Percentiles rank a stretch among this genome's conserved stretches.
Evolutionary conservation across 768 basidiomycete species (phyloP).

Genomic region (Boletus vinaceobasis): DNA sequence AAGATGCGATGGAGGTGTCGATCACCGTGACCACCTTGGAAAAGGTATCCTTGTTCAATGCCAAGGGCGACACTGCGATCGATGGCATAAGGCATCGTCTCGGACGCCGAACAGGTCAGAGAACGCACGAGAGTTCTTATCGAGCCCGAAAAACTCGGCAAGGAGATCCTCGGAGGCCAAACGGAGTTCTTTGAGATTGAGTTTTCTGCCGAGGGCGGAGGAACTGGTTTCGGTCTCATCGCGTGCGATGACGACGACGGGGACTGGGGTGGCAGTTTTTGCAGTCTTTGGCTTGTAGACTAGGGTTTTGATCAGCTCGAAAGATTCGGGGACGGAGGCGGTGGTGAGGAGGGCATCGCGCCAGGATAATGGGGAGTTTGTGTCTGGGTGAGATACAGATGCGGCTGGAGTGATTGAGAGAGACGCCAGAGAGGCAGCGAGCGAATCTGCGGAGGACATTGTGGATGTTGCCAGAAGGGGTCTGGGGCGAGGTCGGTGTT

Average conservation of each 20-base stretch:
- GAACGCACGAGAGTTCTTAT: conserved; percentile 84
- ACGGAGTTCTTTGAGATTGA: conserved; percentile 83
- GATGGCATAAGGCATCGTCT: background rate
- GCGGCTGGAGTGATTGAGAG: conserved; percentile 56
- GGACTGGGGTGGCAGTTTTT: conserved; percentile 80
- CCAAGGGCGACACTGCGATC: conserved; percentile 73
- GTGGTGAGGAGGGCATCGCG: conserved; percentile 60
- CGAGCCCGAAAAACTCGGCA: conserved; percentile 75
- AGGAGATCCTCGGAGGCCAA: conserved; percentile 84
- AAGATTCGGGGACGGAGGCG: conserved; percentile 50
- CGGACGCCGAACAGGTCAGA: background rate
- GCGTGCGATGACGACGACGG: conserved; percentile 82
- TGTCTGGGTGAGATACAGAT: conserved; percentile 53
- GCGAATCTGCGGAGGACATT: conserved; percentile 36
- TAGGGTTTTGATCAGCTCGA: conserved; percentile 80
- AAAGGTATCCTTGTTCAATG: conserved; percentile 62
- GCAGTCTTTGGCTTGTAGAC: conserved; percentile 97
- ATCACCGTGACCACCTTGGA: conserved; percentile 71
- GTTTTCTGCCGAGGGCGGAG: conserved; percentile 69
- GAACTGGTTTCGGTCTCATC: conserved; percentile 85
- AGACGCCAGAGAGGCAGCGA: conserved; percentile 42
- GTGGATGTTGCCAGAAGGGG: conserved; percentile 15
- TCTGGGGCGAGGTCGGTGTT: conserved; percentile 6
- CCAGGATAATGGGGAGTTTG: conserved; percentile 75
- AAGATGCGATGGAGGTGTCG: conserved; percentile 73